phyloP scores from a whole-genome alignment of 192 early-diverging fungal species.

The Coemansia sp. region DNA sequence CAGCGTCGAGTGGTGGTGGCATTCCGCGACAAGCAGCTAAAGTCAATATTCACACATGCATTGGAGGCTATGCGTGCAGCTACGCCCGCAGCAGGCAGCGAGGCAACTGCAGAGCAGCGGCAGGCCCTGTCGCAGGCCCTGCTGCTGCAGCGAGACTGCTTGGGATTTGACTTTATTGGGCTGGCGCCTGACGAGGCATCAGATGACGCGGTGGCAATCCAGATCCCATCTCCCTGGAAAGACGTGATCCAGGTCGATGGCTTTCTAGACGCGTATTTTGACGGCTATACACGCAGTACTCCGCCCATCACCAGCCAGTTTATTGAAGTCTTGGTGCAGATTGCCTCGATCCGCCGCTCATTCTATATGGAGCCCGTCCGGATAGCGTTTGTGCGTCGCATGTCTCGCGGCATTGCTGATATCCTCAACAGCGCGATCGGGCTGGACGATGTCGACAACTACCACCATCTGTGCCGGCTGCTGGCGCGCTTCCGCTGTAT shows the following conservation, averaged over 20 bases:
- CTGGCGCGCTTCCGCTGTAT: conserved; percentile 78
- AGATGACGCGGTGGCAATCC: conserved; percentile 66
- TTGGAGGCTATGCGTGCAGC: conserved; percentile 37
- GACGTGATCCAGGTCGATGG: conserved; percentile 64
- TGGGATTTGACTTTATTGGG: conserved; percentile 82
- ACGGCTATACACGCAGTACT: conserved; percentile 60
- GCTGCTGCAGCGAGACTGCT: conserved; percentile 63
- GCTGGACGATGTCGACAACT: conserved; percentile 72
- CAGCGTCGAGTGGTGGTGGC: conserved; percentile 65
- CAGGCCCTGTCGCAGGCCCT: conserved; percentile 54
- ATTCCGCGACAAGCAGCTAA: conserved; percentile 63
- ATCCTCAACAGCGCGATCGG: conserved; percentile 63
- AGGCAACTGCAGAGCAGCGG: conserved; percentile 33
- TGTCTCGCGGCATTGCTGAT: conserved; percentile 67
- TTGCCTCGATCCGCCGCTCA: conserved; percentile 79
- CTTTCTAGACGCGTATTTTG: conserved; percentile 71
- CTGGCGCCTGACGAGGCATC: conserved; percentile 72
- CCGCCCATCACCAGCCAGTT: conserved; percentile 62
- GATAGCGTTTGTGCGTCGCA: conserved; percentile 61
- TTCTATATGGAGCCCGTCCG: conserved; percentile 80
- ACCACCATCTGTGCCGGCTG: conserved; percentile 83
- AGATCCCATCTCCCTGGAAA: conserved; percentile 83
- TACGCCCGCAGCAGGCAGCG: conserved; percentile 35
- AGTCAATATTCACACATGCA: conserved; percentile 56
- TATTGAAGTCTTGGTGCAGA: conserved; percentile 75